A percentile compares a stretch with the other conserved stretches of the same genome.
Evolutionary conservation across 2,329 filamentous ascomycete genomes (phyloP).

Genomic region (Harringtonia aguacate): DNA sequence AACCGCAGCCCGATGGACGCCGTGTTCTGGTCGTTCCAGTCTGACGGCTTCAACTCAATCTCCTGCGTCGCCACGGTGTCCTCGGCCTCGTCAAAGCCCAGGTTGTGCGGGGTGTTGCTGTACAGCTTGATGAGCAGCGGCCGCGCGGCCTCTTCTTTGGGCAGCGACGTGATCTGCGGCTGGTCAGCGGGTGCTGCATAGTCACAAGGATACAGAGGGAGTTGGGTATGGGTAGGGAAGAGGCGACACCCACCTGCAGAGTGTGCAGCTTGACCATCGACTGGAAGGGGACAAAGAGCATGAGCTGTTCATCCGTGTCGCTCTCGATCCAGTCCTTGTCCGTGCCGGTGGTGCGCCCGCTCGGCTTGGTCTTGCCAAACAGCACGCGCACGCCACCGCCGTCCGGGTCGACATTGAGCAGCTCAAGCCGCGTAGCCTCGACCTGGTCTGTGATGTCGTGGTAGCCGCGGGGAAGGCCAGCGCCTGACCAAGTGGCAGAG

Average conservation of each 20-base stretch:
- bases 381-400: constrained; percentile 63
- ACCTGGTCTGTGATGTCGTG: constrained; percentile 72
- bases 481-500: constrained; percentile 54
- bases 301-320: constrained; percentile 92
- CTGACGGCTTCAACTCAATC: constrained; percentile 59
- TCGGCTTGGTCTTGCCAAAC: constrained; percentile 61
- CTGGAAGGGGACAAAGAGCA: constrained; percentile 87
- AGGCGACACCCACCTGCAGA: constrained; percentile 39
- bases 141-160: constrained; percentile 62
- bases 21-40: constrained; percentile 76
- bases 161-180: constrained; percentile 69
- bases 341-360: constrained; percentile 30
- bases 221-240: no score
- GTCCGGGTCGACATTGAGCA: constrained; percentile 76
- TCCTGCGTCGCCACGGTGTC: constrained; percentile 72
- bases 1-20: constrained; percentile 67
- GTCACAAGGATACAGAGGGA: no score
- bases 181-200: constrained; percentile 14
- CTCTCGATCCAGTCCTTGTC: constrained; percentile 86
- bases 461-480: constrained; percentile 68
- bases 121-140: constrained; percentile 79
- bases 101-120: constrained; percentile 77
- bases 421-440: constrained; percentile 68
- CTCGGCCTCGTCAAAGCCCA: constrained; percentile 92
- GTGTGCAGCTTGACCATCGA: constrained; percentile 83